Base-by-base conservation (phyloP, 768 basidiomycete species). In the Xerocomellus dryophilus region DNA sequence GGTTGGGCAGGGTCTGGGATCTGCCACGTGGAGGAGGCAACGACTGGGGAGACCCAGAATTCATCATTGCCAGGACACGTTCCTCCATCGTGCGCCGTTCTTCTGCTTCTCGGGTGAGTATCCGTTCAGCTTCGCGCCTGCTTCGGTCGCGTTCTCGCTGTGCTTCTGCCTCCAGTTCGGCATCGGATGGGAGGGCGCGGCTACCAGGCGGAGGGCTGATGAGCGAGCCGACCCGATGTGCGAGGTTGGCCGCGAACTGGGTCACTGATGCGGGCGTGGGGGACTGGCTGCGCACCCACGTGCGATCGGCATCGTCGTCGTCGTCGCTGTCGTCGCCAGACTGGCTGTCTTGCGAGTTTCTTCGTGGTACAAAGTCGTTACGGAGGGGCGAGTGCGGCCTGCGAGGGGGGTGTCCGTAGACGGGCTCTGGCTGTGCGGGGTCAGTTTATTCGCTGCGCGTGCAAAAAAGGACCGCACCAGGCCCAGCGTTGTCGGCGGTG, bases 81-180 rank as follows among this genome's bases (percentile, higher is more conserved):
- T 90, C 86, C 63, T 93, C 91, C 27, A 89, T 76, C 23, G 76
- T 70, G 55, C 78, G 79, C 18, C 88, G 74, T 58, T 89, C 85
- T 48, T 84, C 79, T 0, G 88, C 84, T 68, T 93, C 91, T 49
- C 71, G 76, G 0, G 78, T 84, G 27, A 93, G 71, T 58, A 93
- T 93, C 1, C 76, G 78, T 66, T 93, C 90, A 1, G 90, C 90
- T 66, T 92, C 89, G 36, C 82, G 76, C 53, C 91, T 74, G 59
- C 85, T 87, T 40, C 77, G 73, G 60, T 92, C 90, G 41, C 90
- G 81, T 66, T 92, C 90, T 25, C 82, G 74, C 54, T 86, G 81
- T 9, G 88, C 90, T 57, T 91, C 86, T 3, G 87, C 88, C 70
- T 92, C 90, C 9, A 93, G 71, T 65, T 93, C 88, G 1, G 85